Percentiles rank a stretch among this genome's conserved stretches.
phyloP scores from a whole-genome alignment of 2,329 filamentous ascomycete species.

The Sclerotinia spermophila region DNA sequence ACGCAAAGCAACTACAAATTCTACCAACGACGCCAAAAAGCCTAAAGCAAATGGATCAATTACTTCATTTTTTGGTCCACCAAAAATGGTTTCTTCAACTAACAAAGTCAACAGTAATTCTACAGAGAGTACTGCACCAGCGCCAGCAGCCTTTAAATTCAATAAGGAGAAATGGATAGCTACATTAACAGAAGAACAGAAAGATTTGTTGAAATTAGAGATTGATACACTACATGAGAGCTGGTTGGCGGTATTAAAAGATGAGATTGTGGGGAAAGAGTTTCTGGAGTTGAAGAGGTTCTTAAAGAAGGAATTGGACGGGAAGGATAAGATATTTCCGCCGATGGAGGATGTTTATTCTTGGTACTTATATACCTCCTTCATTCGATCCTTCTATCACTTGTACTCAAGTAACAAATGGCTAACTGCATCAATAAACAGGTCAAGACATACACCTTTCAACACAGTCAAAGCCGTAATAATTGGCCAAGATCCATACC shows the following conservation, averaged over 20 bases:
- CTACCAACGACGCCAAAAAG: conserved; percentile 60
- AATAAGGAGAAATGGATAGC: conserved; percentile 90
- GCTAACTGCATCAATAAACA: conserved; percentile 41
- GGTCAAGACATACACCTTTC: conserved; percentile 92
- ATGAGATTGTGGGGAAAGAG: conserved; percentile 72
- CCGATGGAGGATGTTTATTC: conserved; percentile 88
- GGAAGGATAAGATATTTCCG: conserved; percentile 78
- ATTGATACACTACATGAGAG: conserved; percentile 88
- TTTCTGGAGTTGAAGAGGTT: conserved; percentile 90
- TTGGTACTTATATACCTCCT: conserved; percentile 57
- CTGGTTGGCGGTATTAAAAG: conserved; percentile 86
- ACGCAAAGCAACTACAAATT: conserved; percentile 57
- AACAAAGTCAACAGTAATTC: conserved; percentile 41
- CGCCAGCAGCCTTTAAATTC: conserved; percentile 53
- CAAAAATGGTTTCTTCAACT: conserved; percentile 27
- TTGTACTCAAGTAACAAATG: background rate
- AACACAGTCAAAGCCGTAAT: conserved; percentile 87
- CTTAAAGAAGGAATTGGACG: conserved; percentile 70
- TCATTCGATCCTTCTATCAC: conserved; percentile 10
- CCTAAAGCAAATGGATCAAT: conserved; percentile 73
- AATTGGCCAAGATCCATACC: conserved; percentile 94
- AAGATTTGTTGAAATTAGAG: conserved; percentile 76
- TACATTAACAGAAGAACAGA: conserved; percentile 75
- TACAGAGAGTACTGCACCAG: conserved; percentile 27
- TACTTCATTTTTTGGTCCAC: conserved; percentile 82